These are phyloP conservation scores for Diplodia mutila DNA, from an alignment of 2,329 filamentous ascomycete genomes.

Conservation along the genomic window DNA sequence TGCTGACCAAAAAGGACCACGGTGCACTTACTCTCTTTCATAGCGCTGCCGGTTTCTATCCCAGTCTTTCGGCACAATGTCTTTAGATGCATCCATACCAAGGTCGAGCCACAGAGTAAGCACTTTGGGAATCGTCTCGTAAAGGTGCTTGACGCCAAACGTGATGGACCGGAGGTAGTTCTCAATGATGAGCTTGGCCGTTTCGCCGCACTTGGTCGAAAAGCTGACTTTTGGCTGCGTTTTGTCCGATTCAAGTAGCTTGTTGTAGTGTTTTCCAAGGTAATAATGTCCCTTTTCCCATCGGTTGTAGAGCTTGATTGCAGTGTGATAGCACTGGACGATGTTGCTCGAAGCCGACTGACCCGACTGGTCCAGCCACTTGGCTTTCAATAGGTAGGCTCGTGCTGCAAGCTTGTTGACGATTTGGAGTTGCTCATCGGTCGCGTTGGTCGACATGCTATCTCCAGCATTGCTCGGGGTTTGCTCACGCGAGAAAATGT, in stretches of 20 bases:
- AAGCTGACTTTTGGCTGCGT: slow-evolving; percentile 65
- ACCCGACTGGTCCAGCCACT: slow-evolving; percentile 95
- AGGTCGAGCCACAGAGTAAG: slow-evolving; percentile 95
- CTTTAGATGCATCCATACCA: slow-evolving; percentile 69
- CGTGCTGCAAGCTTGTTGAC: slow-evolving; percentile 70
- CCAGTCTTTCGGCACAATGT: slow-evolving; percentile 30
- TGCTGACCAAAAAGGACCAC: background rate
- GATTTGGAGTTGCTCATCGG: slow-evolving; percentile 41
- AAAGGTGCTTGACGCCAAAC: slow-evolving; percentile 92
- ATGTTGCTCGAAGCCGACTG: slow-evolving; percentile 85
- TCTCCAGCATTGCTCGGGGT: slow-evolving; percentile 4
- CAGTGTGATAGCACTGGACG: slow-evolving; percentile 79
- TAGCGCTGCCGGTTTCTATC: slow-evolving; percentile 37
- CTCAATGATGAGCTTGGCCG: slow-evolving; percentile 85
- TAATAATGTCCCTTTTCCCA: slow-evolving; percentile 99
- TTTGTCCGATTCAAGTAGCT: slow-evolving; percentile 88
- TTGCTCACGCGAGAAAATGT: slow-evolving; percentile 63
- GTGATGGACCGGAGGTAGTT: slow-evolving; percentile 87
- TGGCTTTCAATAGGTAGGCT: slow-evolving; percentile 86
- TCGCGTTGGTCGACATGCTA: background rate
- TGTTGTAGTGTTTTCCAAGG: slow-evolving; percentile 95
- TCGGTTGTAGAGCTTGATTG: slow-evolving; percentile 67
- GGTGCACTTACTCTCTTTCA: background rate
- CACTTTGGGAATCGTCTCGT: slow-evolving; percentile 89
- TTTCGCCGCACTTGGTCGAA: slow-evolving; percentile 71